Evolutionary conservation across 1,284 basidiomycete genomes (phyloP), one percentile per base, ranked within the genome.

Genomic region (Austroboletus niveus): DNA sequence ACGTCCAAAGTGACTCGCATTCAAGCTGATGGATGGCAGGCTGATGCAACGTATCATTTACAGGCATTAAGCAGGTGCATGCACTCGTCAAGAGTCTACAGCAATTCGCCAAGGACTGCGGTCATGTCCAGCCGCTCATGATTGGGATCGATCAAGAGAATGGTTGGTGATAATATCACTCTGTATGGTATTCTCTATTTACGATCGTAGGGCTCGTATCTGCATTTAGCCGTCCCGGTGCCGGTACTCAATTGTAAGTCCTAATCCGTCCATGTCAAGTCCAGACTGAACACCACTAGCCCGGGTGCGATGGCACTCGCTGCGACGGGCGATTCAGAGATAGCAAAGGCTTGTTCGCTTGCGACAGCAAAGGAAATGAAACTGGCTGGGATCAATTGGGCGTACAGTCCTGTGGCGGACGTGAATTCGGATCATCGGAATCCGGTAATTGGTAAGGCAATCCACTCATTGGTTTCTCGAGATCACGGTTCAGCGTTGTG

Each of bases 101-200:
- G 58, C 55, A 59, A 24, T 61, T 84, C 14, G 84, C 85, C 3
- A 78, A 76, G 51, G 73, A 79, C 32, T 71, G 79, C 1, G 80
- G 83, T 0, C 84, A 87, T 52, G 53, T 60, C 8, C 68, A 57
- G 9, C 85, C 83, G 2, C 69, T 87, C 24, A 72, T 87, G 60
- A 81, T 87, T 45, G 84, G 85, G 2, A 85, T 79, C 15, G 85
- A 87, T 69, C 86, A 87, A 65, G 86, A 88, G 62, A 84, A 85
- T 58, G 85, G 84, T 79, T 45, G 9, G 69, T 52, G n/a, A n/a
- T n/a, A 4, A 14, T 27, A 10, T 24, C 5, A 42, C 2, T 4
- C 49, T 10, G 9, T 43, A 11, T n/a, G 32, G n/a, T 38, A 12
- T 8, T 30, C 29, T 32, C 17, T 17, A 45, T 11, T 51, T n/a